Evolutionary conservation across 83 land plant species (phyloP).

Genomic region (Larix sibirica): DNA sequence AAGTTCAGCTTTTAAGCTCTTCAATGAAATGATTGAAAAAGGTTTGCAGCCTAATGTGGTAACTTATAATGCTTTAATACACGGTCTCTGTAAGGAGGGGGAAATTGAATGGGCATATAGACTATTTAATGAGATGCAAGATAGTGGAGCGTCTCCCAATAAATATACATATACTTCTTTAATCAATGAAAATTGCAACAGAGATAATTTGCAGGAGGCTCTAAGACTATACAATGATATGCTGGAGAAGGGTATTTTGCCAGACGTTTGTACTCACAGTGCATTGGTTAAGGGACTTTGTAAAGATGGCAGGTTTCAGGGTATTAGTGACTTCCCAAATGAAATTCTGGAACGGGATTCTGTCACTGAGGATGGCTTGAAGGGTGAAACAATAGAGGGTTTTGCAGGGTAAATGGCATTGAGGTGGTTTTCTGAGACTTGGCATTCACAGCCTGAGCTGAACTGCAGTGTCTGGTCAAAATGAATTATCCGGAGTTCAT

Average conservation of each 20-base stretch:
- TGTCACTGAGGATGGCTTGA: not conserved
- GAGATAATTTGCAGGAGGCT: conserved; percentile 41
- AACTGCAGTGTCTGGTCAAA: not conserved
- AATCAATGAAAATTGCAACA: conserved; percentile 39
- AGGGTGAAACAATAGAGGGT: not conserved
- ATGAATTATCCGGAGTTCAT: not conserved
- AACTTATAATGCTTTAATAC: conserved; percentile 55
- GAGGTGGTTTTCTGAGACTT: not conserved
- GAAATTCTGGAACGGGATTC: conserved; percentile 7
- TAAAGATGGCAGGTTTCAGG: conserved; percentile 3
- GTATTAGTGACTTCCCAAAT: conserved; percentile 14
- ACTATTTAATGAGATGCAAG: conserved; percentile 43
- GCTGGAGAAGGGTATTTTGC: conserved; percentile 34
- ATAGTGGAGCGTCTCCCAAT: conserved; percentile 47
- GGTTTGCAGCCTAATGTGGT: conserved; percentile 43
- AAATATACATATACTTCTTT: conserved; percentile 48
- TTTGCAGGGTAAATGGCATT: not conserved
- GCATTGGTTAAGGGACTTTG: conserved; percentile 21
- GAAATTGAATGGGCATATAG: conserved; percentile 30
- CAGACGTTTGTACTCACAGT: conserved; percentile 27
- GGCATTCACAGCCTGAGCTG: not conserved
- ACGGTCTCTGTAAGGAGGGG: conserved; percentile 48
- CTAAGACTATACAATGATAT: conserved; percentile 41
- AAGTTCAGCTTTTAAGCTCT: conserved; percentile 38
- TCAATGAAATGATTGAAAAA: conserved; percentile 38